Evolutionary conservation across 768 basidiomycete genomes (phyloP), one percentile per base, ranked within the genome.

Genomic region (Stropharia rugosoannulata): DNA sequence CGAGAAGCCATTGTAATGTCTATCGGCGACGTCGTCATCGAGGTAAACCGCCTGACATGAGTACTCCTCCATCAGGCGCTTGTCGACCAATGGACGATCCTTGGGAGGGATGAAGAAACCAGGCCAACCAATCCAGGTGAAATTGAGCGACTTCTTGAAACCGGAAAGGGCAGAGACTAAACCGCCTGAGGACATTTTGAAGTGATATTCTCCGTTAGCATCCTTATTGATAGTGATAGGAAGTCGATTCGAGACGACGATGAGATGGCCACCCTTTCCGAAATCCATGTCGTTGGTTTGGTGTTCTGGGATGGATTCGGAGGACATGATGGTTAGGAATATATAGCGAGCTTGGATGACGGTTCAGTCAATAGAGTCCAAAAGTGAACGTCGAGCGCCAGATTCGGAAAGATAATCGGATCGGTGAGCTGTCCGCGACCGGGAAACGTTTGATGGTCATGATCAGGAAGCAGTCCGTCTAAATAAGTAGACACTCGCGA

Each of bases 171-270:
- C 97, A 51, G 92, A 95, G 59, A 98, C 97, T 58, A 99, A 90
- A 52, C 97, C 97, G 27, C 97, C 97, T 3, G 93, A 95, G 57
- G 93, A 95, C 95, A 98, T 97, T 80, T 96, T 91, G 84, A 97
- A 98, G 78, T 95, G 92, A 73, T 95, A 98, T 71, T 96, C 87
- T 68, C 95, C 95, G 49, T 79, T 75, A 12, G 83, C 86, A 83
- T 98, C 95, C 76, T 94, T 96, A 70, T 79, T 92, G 69, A 98
- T 98, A 45, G 96, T 97, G 57, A 98, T 83, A 18, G 96, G 96
- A 56, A 98, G 87, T 51, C 96, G 85, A 75, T 98, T 98, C 49
- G 92, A 90, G 67, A 98, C 93, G 65, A 98, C 93, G 74, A 98
- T 89, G 79, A 98, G 87, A 63, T 93, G 89, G 55, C 77, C 80